Evolutionary conservation across 148 eudicot genomes (phyloP).

Genomic region (Simmondsia chinensis): DNA sequence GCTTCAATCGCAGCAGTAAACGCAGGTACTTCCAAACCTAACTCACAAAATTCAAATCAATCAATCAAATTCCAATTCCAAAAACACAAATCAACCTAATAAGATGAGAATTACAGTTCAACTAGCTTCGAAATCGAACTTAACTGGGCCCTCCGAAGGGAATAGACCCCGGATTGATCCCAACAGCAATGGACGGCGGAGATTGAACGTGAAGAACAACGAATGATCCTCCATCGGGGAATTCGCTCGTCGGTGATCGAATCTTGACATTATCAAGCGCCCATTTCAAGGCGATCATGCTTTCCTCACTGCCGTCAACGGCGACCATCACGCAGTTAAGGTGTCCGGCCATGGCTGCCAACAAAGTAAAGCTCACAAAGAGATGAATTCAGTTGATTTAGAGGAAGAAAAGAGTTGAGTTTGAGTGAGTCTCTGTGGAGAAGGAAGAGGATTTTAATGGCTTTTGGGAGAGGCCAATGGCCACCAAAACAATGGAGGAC

Average conservation of each 20-base stretch:
- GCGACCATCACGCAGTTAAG: slow-evolving; percentile 53
- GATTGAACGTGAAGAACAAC: slow-evolving; percentile 63
- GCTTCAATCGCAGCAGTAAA: slow-evolving; percentile 70
- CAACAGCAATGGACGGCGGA: slow-evolving; percentile 64
- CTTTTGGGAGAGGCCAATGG: slow-evolving; percentile 2
- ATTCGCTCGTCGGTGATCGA: slow-evolving; percentile 16
- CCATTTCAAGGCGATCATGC: slow-evolving; percentile 77
- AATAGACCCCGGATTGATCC: slow-evolving; percentile 66
- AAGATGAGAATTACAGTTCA: no score
- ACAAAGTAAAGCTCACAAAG: no score
- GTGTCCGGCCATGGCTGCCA: slow-evolving; percentile 17
- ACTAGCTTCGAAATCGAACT: slow-evolving; percentile 4
- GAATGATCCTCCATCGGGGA: slow-evolving; percentile 28
- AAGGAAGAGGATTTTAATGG: slow-evolving; percentile 1
- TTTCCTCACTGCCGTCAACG: slow-evolving; percentile 85
- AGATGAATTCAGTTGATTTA: no score
- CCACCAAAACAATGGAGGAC: no score
- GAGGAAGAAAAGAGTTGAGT: not conserved
- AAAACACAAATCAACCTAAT: not conserved
- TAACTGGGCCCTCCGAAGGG: slow-evolving; percentile 93
- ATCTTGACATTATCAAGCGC: slow-evolving; percentile 58
- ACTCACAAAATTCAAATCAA: not conserved
- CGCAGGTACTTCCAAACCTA: slow-evolving; percentile 72
- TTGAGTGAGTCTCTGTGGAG: not conserved
- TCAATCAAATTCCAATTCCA: not conserved